A percentile compares a stretch with the other conserved stretches of the same genome.
These are phyloP conservation scores for Phellopilus nigrolimitatus DNA, from an alignment of 1,284 basidiomycete genomes.

Conservation along the genomic window DNA sequence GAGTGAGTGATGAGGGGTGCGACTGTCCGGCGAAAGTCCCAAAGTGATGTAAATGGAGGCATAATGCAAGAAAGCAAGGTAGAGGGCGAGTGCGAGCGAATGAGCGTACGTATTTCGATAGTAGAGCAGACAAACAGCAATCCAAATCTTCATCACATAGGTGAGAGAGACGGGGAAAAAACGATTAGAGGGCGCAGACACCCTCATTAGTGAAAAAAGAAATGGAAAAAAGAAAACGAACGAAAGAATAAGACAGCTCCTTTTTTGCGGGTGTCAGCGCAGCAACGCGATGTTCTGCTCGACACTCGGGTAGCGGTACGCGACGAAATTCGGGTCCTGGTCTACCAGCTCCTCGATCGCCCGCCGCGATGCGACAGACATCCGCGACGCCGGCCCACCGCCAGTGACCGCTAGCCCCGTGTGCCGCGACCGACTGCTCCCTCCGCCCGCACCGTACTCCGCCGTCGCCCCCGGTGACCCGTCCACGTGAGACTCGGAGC, in stretches of 20 bases:
- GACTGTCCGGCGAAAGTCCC: no score
- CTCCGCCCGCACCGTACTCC: constrained; percentile 17
- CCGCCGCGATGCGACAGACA: constrained; percentile 62
- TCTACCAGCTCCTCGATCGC: constrained; percentile 71
- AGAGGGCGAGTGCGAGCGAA: no score
- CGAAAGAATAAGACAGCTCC: not conserved
- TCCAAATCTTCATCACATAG: no score
- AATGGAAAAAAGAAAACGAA: not conserved
- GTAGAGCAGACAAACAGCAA: no score
- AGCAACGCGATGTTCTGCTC: constrained; percentile 39
- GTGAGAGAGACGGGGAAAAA: not conserved
- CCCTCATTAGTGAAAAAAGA: not conserved
- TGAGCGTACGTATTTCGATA: no score
- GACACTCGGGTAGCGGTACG: constrained; percentile 76
- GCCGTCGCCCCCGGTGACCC: constrained; percentile 9
- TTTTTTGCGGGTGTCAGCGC: not conserved
- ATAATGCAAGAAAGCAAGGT: no score
- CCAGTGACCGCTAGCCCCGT: not conserved
- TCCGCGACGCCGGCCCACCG: constrained; percentile 31
- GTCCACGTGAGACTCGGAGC: constrained; percentile 13
- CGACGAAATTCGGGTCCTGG: constrained; percentile 75
- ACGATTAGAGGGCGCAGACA: not conserved
- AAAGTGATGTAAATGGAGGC: no score
- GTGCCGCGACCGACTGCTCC: constrained; percentile 18
- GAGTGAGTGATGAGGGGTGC: no score